These are phyloP conservation scores for Mrakia gelida DNA, from an alignment of 768 basidiomycete species.

Conservation along the genomic window DNA sequence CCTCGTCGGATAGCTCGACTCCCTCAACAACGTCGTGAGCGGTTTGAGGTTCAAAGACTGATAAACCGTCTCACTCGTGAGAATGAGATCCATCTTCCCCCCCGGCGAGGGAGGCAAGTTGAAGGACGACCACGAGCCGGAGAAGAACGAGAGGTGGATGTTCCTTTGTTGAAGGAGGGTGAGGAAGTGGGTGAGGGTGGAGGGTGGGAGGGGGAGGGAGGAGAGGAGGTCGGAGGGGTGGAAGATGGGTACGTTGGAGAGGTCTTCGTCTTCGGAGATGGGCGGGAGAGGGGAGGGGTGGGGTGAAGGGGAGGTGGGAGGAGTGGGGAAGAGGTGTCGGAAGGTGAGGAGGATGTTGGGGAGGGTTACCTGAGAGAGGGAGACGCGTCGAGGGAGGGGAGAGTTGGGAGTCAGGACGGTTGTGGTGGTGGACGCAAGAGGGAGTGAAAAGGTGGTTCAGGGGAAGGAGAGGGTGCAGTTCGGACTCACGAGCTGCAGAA, in stretches of 20 bases:
- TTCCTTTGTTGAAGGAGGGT: conserved; percentile 54
- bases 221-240: conserved; percentile 33
- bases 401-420: no score
- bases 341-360: conserved; percentile 71
- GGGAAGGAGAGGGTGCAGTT: neutral
- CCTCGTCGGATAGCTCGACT: neutral
- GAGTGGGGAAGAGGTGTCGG: conserved; percentile 40
- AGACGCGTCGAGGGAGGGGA: neutral
- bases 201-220: conserved; percentile 57
- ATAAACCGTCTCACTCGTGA: conserved; percentile 95
- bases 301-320: neutral
- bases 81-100: conserved; percentile 55
- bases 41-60: conserved; percentile 58
- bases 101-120: conserved; percentile 16
- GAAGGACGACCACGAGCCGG: conserved; percentile 66
- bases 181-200: conserved; percentile 52
- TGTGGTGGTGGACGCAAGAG: neutral
- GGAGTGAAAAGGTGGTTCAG: neutral
- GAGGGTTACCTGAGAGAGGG: conserved; percentile 49
- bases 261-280: neutral
- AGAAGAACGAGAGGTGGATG: conserved; percentile 67
- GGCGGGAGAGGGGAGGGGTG: conserved; percentile 26
- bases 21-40: conserved; percentile 46
- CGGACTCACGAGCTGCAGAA: conserved; percentile 28
- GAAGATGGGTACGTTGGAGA: conserved; percentile 1